These are phyloP conservation scores for Phoma herbarum DNA, from an alignment of 2,329 filamentous ascomycete genomes.

Conservation along the genomic window DNA sequence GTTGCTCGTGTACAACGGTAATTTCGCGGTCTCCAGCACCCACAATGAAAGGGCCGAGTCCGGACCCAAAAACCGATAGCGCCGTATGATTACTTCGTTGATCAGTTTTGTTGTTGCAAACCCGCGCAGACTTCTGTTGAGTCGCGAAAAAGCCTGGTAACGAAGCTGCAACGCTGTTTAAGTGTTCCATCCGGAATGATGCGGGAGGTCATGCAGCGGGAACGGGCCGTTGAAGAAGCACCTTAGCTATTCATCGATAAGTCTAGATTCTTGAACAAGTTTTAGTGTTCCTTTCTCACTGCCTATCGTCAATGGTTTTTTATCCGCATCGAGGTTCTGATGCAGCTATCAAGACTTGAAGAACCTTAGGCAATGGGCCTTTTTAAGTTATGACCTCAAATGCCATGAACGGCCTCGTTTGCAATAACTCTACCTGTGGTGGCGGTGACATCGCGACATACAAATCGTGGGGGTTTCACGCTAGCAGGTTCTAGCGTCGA, in stretches of 20 bases:
- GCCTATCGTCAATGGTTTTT: background rate
- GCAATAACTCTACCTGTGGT: background rate
- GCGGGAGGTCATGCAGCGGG: background rate
- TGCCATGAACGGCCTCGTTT: background rate
- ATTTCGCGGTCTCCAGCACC: background rate
- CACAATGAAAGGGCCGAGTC: background rate
- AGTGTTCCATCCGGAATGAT: conserved; percentile 5
- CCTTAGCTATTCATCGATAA: background rate
- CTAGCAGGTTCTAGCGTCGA: background rate
- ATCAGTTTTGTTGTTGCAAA: background rate
- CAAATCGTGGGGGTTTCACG: background rate
- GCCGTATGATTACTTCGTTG: background rate
- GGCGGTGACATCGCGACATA: conserved; percentile 1
- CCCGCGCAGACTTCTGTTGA: background rate
- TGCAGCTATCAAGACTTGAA: background rate
- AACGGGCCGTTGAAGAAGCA: conserved; percentile 1
- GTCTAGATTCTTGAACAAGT: background rate
- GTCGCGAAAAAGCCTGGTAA: conserved; percentile 1
- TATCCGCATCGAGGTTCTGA: background rate
- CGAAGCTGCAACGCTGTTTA: conserved; percentile 4
- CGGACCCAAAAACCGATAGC: background rate
- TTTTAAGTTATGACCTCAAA: background rate
- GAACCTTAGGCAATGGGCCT: background rate
- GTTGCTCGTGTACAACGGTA: background rate
- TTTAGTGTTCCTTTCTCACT: background rate